Conservation (phyloP, 495 filamentous ascomycete genomes). For the Haplographium delicatum region DNA sequence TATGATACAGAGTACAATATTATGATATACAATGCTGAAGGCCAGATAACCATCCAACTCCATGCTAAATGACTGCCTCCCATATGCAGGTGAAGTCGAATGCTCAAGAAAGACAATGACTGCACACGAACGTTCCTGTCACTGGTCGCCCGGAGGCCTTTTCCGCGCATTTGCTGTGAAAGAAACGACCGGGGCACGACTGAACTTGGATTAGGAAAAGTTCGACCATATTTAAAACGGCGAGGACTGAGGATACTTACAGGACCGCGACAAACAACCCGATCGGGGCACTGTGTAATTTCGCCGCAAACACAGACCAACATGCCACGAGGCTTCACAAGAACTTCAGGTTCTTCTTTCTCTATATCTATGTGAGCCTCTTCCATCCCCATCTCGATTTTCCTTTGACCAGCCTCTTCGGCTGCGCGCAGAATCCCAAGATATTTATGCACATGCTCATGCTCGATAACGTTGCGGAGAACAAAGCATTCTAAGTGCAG, state of each 20-base stretch:
- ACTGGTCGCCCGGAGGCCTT: constrained; percentile 4
- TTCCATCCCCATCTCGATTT: too few relatives aligned
- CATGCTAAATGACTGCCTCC: constrained; percentile 14
- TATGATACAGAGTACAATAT: constrained; percentile 3
- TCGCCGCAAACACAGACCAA: constrained; percentile 19
- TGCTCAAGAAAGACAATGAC: constrained; percentile 19
- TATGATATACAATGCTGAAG: constrained; percentile 3
- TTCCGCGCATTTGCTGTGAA: constrained; percentile 17
- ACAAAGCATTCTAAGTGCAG: constrained; percentile 41
- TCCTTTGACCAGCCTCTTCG: background rate
- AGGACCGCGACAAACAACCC: constrained; percentile 11
- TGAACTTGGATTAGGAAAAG: constrained; percentile 8
- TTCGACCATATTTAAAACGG: background rate
- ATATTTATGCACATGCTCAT: constrained; percentile 31
- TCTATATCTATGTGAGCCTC: constrained; percentile 2
- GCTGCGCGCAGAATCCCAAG: constrained; percentile 34
- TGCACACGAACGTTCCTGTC: constrained; percentile 14
- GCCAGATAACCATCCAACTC: constrained; percentile 1
- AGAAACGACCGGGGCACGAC: constrained; percentile 22
- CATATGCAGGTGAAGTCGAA: constrained; percentile 8
- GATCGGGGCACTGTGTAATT: background rate
- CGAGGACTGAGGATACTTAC: constrained; percentile 1
- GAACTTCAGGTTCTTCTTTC: background rate
- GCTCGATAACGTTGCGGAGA: constrained; percentile 34
- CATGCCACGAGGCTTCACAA: constrained; percentile 8